These are phyloP conservation scores for Suillus tomentosus DNA, from an alignment of 768 basidiomycete species.

Conservation along the genomic window DNA sequence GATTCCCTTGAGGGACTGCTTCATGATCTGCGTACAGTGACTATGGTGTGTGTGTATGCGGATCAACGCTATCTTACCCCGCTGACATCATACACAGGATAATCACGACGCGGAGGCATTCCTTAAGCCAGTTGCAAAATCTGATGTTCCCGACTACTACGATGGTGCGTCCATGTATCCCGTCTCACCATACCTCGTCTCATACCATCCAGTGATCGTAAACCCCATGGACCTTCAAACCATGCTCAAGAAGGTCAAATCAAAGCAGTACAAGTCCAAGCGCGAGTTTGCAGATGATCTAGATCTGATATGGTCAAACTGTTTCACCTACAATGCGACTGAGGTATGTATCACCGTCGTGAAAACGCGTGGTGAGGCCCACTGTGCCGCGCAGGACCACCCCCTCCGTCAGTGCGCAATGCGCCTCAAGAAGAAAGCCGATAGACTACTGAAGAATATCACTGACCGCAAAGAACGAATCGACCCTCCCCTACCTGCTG, in stretches of 20 bases:
- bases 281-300: constrained; percentile 92
- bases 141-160: constrained; percentile 93
- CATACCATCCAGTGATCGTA: constrained; percentile 67
- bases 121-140: constrained; percentile 86
- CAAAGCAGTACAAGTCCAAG: constrained; percentile 91
- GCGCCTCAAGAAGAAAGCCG: constrained; percentile 82
- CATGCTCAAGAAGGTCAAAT: constrained; percentile 92
- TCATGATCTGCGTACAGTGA: constrained; percentile 78
- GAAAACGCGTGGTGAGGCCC: constrained; percentile 4
- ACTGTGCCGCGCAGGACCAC: constrained; percentile 60
- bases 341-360: constrained; percentile 60
- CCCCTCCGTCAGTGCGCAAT: constrained; percentile 82
- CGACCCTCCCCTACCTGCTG: constrained; percentile 65
- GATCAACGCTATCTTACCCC: constrained; percentile 27
- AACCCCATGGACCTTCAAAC: constrained; percentile 96
- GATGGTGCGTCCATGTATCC: constrained; percentile 57
- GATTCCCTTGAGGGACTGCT: constrained; percentile 91
- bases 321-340: constrained; percentile 87
- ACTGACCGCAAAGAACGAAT: constrained; percentile 84
- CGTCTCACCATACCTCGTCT: constrained; percentile 9
- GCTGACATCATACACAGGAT: constrained; percentile 48
- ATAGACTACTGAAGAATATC: constrained; percentile 83
- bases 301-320: constrained; percentile 97
- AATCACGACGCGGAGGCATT: constrained; percentile 94
- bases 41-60: constrained; percentile 45